Evolutionary conservation across 1,139 yeast species (phyloP), one percentile per base, ranked within the genome.

Genomic region (Kodamaea fungicola): DNA sequence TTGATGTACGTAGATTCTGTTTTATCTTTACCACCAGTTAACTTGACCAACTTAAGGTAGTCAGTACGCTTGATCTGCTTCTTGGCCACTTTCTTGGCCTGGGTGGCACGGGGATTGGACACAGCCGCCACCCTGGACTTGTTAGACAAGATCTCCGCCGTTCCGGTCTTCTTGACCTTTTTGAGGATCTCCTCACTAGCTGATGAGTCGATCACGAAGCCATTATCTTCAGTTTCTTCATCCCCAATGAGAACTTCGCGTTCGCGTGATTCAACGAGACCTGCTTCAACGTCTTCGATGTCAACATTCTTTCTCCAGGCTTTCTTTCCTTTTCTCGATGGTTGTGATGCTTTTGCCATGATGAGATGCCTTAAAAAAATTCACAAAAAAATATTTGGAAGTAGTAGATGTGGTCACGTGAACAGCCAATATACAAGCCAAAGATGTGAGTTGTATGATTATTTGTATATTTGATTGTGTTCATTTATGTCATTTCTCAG

Each of bases 221-320:
- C 72, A 28, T 82, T 71, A 7, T 73, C 76, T 28, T 81, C 70
- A 6, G 72, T 76, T 27, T 82, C 71, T 30, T 68, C 61, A 4
- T 64, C 62, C 51, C 95, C 96, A 43, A 80, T 74, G 27, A 76
- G 71, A 39, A 84, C 73, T 51, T 84, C 77, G 42, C 78, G 76
- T 38, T 85, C 94, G 40, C 88, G 71, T 37, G 74, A 71, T 33
- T 76, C 79, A 47, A 83, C 94, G 34, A 92, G 66, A 6, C 82
- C 84, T 31, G 66, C 62, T 55, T 85, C 89, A 36, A 92, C 67
- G 43, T 88, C 96, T 19, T 78, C 80, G 22, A 92, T 67, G 55
- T 92, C 95, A 42, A 92, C 86, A 59, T 92, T 87, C 63, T 92
- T 92, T 61, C 97, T 82, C 98, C 98, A 92, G 6, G 97, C 85